Evolutionary conservation across 202 grass and related monocot species (phyloP).

Genomic region (Panicum virgatum): DNA sequence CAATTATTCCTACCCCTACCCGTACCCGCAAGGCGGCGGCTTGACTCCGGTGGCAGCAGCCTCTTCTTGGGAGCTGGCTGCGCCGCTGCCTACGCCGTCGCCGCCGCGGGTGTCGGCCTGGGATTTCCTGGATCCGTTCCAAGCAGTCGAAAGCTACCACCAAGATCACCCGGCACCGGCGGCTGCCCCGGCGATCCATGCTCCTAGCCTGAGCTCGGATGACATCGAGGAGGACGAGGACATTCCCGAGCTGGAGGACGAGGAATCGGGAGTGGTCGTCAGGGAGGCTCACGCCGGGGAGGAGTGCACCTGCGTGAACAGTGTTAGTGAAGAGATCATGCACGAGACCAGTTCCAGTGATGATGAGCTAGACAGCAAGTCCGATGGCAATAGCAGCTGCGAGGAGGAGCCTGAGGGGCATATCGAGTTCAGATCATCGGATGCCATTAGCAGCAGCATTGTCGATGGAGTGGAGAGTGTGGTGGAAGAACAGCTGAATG

Average conservation of each 20-base stretch:
- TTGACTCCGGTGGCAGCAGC: neutral
- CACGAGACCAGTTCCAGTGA: no score
- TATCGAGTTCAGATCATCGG: slow-evolving; percentile 43
- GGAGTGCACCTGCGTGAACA: neutral
- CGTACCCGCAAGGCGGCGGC: neutral
- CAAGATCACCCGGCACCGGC: neutral
- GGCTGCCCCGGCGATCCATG: neutral
- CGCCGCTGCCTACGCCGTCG: slow-evolving; percentile 13
- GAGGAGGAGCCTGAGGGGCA: slow-evolving; percentile 23
- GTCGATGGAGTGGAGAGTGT: slow-evolving; percentile 34
- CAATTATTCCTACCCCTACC: neutral
- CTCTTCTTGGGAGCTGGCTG: neutral
- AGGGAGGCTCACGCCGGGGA: neutral
- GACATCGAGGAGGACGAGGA: slow-evolving; percentile 35
- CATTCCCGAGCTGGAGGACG: slow-evolving; percentile 58
- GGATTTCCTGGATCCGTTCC: slow-evolving; percentile 63
- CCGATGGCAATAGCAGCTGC: neutral
- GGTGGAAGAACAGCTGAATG: slow-evolving; percentile 27
- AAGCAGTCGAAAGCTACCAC: slow-evolving; percentile 36
- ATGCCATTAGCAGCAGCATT: slow-evolving; percentile 26
- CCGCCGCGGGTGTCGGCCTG: slow-evolving; percentile 40
- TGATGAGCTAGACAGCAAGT: no score
- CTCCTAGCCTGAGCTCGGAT: slow-evolving; percentile 15
- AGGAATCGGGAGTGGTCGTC: slow-evolving; percentile 31
- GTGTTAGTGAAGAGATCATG: neutral